These are phyloP conservation scores for Chlamydomonas asymmetrica DNA, from an alignment of 139 green algal genomes.

Conservation along the genomic window DNA sequence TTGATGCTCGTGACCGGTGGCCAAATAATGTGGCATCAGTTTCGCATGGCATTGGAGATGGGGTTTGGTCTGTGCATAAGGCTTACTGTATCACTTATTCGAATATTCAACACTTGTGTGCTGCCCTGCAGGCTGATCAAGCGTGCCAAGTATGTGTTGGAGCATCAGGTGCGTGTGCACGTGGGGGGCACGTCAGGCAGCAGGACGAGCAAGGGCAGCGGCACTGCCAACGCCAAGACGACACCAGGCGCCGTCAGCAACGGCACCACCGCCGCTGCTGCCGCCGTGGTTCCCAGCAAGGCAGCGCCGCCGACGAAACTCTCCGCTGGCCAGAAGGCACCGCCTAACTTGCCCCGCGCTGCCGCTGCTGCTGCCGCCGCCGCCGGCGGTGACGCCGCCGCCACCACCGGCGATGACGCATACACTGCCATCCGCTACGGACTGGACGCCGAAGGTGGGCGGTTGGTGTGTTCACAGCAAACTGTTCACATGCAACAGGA, in stretches of 20 bases:
- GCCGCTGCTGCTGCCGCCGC: too few species aligned
- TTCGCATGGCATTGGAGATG: too few species aligned
- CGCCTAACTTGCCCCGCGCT: too few species aligned
- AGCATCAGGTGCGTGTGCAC: slow-evolving; percentile 40
- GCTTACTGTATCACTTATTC: background rate
- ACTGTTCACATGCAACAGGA: too few species aligned
- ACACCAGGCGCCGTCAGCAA: too few species aligned
- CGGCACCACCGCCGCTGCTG: too few species aligned
- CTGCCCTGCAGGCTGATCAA: background rate
- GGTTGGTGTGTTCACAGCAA: too few species aligned
- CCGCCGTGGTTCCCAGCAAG: background rate
- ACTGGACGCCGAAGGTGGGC: slow-evolving; percentile 42
- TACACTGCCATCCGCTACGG: slow-evolving; percentile 51
- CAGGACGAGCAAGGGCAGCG: background rate
- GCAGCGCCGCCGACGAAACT: background rate
- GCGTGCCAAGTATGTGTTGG: slow-evolving; percentile 45
- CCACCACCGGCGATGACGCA: background rate
- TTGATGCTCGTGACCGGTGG: too few species aligned
- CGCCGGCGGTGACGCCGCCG: too few species aligned
- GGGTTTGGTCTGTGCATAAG: too few species aligned
- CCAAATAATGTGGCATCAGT: too few species aligned
- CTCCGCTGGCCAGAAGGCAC: too few species aligned
- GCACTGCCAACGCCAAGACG: background rate
- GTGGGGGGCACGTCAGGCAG: slow-evolving; percentile 7
- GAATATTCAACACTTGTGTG: background rate